These are phyloP conservation scores for Suhomyces terraborum DNA, from an alignment of 1,139 yeast genomes.

Conservation along the genomic window DNA sequence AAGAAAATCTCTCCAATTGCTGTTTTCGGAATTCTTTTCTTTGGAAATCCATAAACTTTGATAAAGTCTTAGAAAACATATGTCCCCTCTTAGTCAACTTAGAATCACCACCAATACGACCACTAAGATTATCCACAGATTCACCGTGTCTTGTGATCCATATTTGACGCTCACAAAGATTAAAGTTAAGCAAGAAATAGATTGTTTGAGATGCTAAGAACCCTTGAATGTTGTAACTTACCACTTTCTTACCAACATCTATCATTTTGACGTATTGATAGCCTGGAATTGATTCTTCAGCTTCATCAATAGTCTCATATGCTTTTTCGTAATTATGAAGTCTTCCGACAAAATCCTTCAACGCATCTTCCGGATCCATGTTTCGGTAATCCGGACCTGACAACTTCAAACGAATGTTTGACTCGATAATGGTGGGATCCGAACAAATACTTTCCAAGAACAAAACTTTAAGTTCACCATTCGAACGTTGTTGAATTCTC, in stretches of 20 bases:
- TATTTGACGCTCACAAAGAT: slow-evolving; percentile 85
- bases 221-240: slow-evolving; percentile 88
- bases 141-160: slow-evolving; percentile 98
- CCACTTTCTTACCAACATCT: slow-evolving; percentile 92
- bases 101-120: slow-evolving; percentile 93
- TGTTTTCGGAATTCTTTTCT: slow-evolving; percentile 66
- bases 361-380: slow-evolving; percentile 81
- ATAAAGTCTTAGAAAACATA: slow-evolving; percentile 69
- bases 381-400: slow-evolving; percentile 91
- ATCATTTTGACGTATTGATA: slow-evolving; percentile 93
- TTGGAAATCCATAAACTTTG: slow-evolving; percentile 73
- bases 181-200: slow-evolving; percentile 86
- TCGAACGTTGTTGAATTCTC: slow-evolving; percentile 68
- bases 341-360: slow-evolving; percentile 80
- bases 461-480: slow-evolving; percentile 75
- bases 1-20: slow-evolving; percentile 58
- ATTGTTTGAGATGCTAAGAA: slow-evolving; percentile 92
- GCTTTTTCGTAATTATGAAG: slow-evolving; percentile 84
- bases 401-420: slow-evolving; percentile 79
- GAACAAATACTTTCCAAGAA: slow-evolving; percentile 88
- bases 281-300: slow-evolving; percentile 53
- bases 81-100: slow-evolving; percentile 75
- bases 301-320: slow-evolving; percentile 85
- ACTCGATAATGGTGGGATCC: slow-evolving; percentile 72
- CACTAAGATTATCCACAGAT: slow-evolving; percentile 77